These are phyloP conservation scores for Polyplosphaeria fusca DNA, from an alignment of 495 filamentous ascomycete species.

Conservation along the genomic window DNA sequence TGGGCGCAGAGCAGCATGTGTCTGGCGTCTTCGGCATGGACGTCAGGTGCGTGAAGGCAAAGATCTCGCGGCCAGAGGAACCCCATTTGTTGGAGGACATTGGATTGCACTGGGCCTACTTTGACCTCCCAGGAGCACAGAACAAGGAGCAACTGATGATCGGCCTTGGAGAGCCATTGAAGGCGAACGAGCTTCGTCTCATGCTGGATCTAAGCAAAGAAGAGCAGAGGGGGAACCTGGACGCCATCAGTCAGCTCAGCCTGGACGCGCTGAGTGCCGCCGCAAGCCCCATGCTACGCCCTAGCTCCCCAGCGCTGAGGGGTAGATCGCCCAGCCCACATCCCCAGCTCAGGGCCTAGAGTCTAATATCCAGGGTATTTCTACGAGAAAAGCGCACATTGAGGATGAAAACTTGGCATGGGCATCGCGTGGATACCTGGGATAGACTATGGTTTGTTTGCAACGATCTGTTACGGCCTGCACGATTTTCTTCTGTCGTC, in stretches of 20 bases:
- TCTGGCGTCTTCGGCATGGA: conserved; percentile 35
- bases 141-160: conserved; percentile 32
- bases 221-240: conserved; percentile 25
- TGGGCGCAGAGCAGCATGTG: conserved; percentile 17
- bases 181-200: conserved; percentile 31
- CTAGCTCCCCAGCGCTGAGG: conserved; percentile 28
- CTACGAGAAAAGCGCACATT: no score
- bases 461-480: no score
- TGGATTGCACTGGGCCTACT: conserved; percentile 21
- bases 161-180: conserved; percentile 26
- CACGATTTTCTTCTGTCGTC: no score
- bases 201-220: conserved; percentile 32
- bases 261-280: conserved; percentile 29
- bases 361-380: no score
- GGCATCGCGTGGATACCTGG: no score
- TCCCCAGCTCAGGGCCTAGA: conserved; percentile 9
- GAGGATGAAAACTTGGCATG: no score
- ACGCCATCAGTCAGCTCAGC: conserved; percentile 30
- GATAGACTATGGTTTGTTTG: no score
- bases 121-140: conserved; percentile 18
- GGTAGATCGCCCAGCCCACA: conserved; percentile 26
- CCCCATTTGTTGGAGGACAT: conserved; percentile 25
- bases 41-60: conserved; percentile 12
- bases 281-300: conserved; percentile 28
- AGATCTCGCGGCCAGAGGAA: conserved; percentile 23